Conservation (phyloP, 805 yeast species). For the Candida loeiensis region DNA sequence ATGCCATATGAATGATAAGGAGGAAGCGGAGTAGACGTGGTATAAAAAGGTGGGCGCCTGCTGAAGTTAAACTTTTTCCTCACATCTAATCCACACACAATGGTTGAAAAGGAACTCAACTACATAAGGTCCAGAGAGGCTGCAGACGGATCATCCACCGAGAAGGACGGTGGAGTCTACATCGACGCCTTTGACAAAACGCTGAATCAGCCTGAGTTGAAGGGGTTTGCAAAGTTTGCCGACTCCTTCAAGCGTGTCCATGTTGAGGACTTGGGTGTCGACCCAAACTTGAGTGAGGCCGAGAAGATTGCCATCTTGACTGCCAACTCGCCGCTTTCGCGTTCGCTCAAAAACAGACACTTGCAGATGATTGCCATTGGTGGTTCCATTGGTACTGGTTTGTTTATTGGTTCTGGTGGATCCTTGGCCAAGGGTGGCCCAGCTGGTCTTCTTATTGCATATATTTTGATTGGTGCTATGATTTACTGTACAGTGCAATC, state of each 20-base stretch:
- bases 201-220: slow-evolving; percentile 14
- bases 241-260: slow-evolving; percentile 35
- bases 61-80: not conserved
- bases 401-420: slow-evolving; percentile 70
- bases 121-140: slow-evolving; percentile 38
- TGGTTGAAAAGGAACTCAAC: slow-evolving; percentile 42
- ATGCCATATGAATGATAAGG: not conserved
- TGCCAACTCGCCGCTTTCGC: slow-evolving; percentile 43
- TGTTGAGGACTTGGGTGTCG: slow-evolving; percentile 38
- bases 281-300: slow-evolving; percentile 41
- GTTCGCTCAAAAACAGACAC: slow-evolving; percentile 60
- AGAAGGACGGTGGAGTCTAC: slow-evolving; percentile 38
- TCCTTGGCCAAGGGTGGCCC: slow-evolving; percentile 69
- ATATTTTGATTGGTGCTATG: slow-evolving; percentile 35
- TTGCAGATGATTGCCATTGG: slow-evolving; percentile 80
- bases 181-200: slow-evolving; percentile 28
- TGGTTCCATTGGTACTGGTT: slow-evolving; percentile 81
- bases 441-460: slow-evolving; percentile 45
- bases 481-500: slow-evolving; percentile 39
- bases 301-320: slow-evolving; percentile 48
- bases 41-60: not conserved
- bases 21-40: too few species aligned
- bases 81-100: slow-evolving; percentile 7
- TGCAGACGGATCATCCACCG: slow-evolving; percentile 31
- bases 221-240: slow-evolving; percentile 17